Percentiles rank a stretch among this genome's conserved stretches.
These are phyloP conservation scores for Amanita phalloides DNA, from an alignment of 768 basidiomycete genomes.

Conservation along the genomic window DNA sequence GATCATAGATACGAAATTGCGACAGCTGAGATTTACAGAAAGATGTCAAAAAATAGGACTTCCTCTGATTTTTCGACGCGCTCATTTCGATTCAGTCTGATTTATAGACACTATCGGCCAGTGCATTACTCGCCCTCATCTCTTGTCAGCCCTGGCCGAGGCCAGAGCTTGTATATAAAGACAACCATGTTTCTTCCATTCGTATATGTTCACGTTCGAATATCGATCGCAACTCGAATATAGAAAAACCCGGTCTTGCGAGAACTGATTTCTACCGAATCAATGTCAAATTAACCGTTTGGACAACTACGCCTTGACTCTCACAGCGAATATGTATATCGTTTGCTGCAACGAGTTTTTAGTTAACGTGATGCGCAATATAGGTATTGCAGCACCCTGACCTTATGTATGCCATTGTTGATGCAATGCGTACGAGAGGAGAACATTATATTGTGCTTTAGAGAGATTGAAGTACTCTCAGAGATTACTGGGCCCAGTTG, in stretches of 20 bases:
- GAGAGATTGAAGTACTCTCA: conserved; percentile 32
- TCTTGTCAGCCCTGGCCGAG: conserved; percentile 86
- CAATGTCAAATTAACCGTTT: conserved; percentile 57
- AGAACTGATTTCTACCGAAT: conserved; percentile 18
- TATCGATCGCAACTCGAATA: conserved; percentile 26
- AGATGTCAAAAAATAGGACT: conserved; percentile 59
- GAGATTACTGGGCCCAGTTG: conserved; percentile 26
- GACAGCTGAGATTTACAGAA: conserved; percentile 74
- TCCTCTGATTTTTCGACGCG: not conserved
- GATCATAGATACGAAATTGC: conserved; percentile 83
- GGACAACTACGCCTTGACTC: conserved; percentile 98
- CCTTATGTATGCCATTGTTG: conserved; percentile 52
- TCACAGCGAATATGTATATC: conserved; percentile 85
- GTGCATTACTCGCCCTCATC: conserved; percentile 96
- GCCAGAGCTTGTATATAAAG: conserved; percentile 87
- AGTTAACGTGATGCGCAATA: conserved; percentile 4
- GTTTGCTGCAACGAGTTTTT: not conserved
- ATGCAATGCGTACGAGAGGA: conserved; percentile 8
- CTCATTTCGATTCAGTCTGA: conserved; percentile 35
- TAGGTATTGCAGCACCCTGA: conserved; percentile 79
- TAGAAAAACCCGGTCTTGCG: conserved; percentile 17
- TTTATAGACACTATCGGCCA: conserved; percentile 80
- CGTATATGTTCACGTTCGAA: conserved; percentile 82
- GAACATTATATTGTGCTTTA: conserved; percentile 36
- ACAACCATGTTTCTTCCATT: conserved; percentile 80